Base-by-base conservation (phyloP, 2,329 filamentous ascomycete species). In the Teratosphaeria viscida region DNA sequence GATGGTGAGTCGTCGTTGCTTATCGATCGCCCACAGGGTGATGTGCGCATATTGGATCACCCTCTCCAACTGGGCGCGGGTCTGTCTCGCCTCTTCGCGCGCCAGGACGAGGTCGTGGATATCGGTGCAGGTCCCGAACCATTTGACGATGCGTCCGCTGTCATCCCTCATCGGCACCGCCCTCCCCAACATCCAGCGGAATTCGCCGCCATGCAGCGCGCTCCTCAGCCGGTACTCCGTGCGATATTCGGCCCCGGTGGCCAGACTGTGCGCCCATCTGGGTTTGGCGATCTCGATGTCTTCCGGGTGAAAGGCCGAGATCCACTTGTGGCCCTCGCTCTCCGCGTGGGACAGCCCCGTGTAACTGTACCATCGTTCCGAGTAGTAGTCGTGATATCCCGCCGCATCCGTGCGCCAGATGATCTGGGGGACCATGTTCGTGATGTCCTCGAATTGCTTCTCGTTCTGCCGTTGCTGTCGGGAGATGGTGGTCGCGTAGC, bases 121-220 rank as follows among this genome's bases (percentile, higher is more conserved):
- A 63, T 92, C 88, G 12, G 88, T 91, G 67, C 86, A 90, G 1
- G 87, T 90, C 16, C 87, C 89, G 66, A 89, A 90, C 88, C 88
- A 92, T 68, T 88, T 90, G 60, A 89, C 79, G 55, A 92, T 89
- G 55, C 80, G 76, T 1, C 86, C 87, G 0, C 82, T 82, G 53
- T 85, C 81, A 61, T 89, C 84, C 47, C 79, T 79, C 66, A 90
- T 78, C 0, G 89, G 87, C 8, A 63, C 71, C 1, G 88, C 89
- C 52, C 87, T 80, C 11, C 85, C 88, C 2, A 92, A 76, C 79
- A 91, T 90, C 89, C 89, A 92, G 57, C 87, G 80, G 83, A 85
- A 92, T 59, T 86, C 80, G 0, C 88, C 89, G 35, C 86, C 81
- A 49, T 49, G 43, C 43, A 23, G 7, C 56, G 81, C 81, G 60